These are phyloP conservation scores for Diophrys appendiculata DNA, from an alignment of 73 alveolate genomes.

Conservation along the genomic window DNA sequence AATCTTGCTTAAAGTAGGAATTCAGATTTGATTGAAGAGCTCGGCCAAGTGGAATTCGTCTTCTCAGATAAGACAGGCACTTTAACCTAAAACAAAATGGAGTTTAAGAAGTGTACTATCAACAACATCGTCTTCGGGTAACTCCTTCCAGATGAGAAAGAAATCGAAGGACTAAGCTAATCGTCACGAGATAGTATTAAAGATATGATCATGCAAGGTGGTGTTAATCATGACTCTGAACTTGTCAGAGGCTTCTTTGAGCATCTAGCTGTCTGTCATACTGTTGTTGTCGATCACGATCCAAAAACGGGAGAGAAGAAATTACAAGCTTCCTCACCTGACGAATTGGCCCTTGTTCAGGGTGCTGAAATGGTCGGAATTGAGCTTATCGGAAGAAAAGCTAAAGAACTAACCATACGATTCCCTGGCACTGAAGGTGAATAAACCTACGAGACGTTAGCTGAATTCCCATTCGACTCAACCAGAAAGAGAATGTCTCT, in stretches of 20 bases:
- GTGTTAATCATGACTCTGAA: neutral
- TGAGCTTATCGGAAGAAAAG: constrained; percentile 9
- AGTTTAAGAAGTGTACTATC: constrained; percentile 90
- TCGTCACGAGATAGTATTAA: neutral
- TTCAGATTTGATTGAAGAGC: constrained; percentile 97
- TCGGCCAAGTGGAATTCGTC: constrained; percentile 98
- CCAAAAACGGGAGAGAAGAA: constrained; percentile 53
- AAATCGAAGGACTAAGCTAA: constrained; percentile 50
- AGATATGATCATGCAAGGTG: neutral
- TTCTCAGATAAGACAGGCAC: constrained; percentile 99
- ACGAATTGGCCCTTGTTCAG: constrained; percentile 78
- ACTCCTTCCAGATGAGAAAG: constrained; percentile 52
- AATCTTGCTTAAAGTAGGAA: constrained; percentile 88
- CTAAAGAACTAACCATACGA: neutral
- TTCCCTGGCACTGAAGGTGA: neutral
- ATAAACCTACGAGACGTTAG: constrained; percentile 12
- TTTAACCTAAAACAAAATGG: constrained; percentile 97
- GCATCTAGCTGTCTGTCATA: constrained; percentile 63
- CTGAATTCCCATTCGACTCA: constrained; percentile 51
- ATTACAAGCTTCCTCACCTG: constrained; percentile 86
- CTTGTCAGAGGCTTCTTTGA: constrained; percentile 6
- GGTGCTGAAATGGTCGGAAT: constrained; percentile 57
- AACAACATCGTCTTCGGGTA: constrained; percentile 72
- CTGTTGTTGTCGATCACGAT: constrained; percentile 71
- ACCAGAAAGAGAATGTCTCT: constrained; percentile 57